These are phyloP conservation scores for Babesia ovis DNA, from an alignment of 169 alveolate genomes.

Conservation along the genomic window DNA sequence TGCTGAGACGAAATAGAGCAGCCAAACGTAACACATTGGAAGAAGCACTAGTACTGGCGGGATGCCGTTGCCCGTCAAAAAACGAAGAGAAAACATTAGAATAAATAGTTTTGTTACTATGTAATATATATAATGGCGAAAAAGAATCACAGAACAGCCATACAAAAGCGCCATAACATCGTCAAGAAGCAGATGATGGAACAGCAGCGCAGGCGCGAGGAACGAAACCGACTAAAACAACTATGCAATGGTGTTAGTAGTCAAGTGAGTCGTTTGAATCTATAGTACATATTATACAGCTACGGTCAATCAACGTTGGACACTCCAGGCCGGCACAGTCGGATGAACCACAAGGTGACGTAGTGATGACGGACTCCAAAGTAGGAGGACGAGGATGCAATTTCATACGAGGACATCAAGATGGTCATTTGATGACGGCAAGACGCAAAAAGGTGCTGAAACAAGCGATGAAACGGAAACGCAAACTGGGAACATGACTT, in stretches of 20 bases:
- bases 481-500: constrained; percentile 36
- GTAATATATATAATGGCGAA: constrained; percentile 34
- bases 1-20: background rate
- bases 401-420: constrained; percentile 23
- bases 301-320: constrained; percentile 3
- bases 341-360: constrained; percentile 3
- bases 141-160: constrained; percentile 40
- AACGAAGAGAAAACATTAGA: background rate
- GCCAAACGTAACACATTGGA: background rate
- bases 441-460: constrained; percentile 56
- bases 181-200: constrained; percentile 48
- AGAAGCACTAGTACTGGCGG: background rate
- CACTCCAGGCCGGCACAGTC: background rate
- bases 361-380: constrained; percentile 37
- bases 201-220: constrained; percentile 37
- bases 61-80: background rate
- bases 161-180: constrained; percentile 41
- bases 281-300: background rate
- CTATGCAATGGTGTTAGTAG: constrained; percentile 26
- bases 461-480: constrained; percentile 40
- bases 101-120: background rate
- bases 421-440: constrained; percentile 37
- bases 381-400: constrained; percentile 19
- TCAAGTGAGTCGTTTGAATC: constrained; percentile 16
- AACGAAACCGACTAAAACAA: constrained; percentile 17